Base-by-base conservation (phyloP, 2,329 filamentous ascomycete genomes). In the Fusarium pininemorale region DNA sequence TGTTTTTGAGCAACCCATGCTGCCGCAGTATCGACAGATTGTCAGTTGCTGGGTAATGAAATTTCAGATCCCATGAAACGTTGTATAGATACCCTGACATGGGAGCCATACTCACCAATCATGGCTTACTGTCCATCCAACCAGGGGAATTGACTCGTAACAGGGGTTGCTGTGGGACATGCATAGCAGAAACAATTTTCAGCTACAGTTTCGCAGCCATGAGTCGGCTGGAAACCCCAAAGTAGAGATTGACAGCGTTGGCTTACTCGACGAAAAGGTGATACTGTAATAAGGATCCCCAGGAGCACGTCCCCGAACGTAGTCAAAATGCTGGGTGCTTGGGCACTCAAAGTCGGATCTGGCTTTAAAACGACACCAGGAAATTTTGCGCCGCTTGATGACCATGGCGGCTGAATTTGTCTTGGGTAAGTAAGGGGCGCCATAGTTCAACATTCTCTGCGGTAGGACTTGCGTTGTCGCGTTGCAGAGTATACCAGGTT, bases 201-300 rank as follows among this genome's bases (percentile, higher is more conserved):
- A 62, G 47, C 32, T 50, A 53, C 38, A 51, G 32, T 37, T 48
- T 44, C 35, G 53, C 41, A 73, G 57, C 48, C 28, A 73, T 41
- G 47, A 48, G 61, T 32, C 38, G 53, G 39, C 66, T 47, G 38
- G 54, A 62, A 72, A 54, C 26, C 57, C 28, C 32, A 50, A 47
- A 65, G 56, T 41, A 50, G 42, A 42, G 68, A 74, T 66, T 63
- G 67, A 45, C 59, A 42, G 38, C 61, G 58, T 62, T 51, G 69
- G 32, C 51, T 39, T 56, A 42, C 60, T 45, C 58, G 53, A 53
- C 50, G 53, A 61, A 58, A 32, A 39, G 24, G 32, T 39, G 30
- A 41, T 53, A 26, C 24, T 26, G 24, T 26, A 53, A 70, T 66
- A 57, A 66, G 50, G 63, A 75, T 69, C 60, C 54, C 56, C 59